Conservation (phyloP, 176 grass and related monocot species). For the Elaeis guineensis region DNA sequence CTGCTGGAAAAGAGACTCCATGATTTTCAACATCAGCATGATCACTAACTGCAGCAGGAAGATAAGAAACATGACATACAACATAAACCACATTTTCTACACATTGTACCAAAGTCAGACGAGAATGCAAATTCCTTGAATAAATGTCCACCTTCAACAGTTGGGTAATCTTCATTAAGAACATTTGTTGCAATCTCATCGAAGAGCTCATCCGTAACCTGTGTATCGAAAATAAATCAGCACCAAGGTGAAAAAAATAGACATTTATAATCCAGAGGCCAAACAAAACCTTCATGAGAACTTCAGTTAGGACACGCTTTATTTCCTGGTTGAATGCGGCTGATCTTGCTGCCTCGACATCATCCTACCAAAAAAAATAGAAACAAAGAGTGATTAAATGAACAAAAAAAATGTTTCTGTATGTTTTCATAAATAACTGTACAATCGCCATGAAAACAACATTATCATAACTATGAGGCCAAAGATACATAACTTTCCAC, state of each 20-base stretch:
- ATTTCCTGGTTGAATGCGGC: constrained; percentile 85
- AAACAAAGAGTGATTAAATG: too few species aligned
- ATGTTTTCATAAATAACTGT: too few species aligned
- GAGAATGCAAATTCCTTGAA: too few species aligned
- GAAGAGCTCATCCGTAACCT: constrained; percentile 99
- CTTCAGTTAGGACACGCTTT: constrained; percentile 91
- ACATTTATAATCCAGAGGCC: constrained; percentile 7
- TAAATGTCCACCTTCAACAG: constrained; percentile 34
- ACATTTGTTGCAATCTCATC: constrained; percentile 88
- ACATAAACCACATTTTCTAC: neutral
- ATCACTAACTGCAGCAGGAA: constrained; percentile 46
- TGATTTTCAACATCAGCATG: constrained; percentile 21
- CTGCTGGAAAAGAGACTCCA: constrained; percentile 26
- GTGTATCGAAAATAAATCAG: constrained; percentile 14
- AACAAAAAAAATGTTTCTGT: too few species aligned
- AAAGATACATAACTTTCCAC: too few species aligned
- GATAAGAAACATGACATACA: constrained; percentile 21
- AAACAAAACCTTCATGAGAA: constrained; percentile 72
- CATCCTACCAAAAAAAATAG: constrained; percentile 51
- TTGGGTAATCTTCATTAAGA: constrained; percentile 65
- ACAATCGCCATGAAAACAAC: too few species aligned
- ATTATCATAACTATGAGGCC: too few species aligned
- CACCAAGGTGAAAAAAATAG: constrained; percentile 1
- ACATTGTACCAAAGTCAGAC: too few species aligned
- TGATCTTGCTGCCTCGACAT: constrained; percentile 43